phyloP scores from a whole-genome alignment of 2,329 filamentous ascomycete genomes.

The Botryotinia convoluta region DNA sequence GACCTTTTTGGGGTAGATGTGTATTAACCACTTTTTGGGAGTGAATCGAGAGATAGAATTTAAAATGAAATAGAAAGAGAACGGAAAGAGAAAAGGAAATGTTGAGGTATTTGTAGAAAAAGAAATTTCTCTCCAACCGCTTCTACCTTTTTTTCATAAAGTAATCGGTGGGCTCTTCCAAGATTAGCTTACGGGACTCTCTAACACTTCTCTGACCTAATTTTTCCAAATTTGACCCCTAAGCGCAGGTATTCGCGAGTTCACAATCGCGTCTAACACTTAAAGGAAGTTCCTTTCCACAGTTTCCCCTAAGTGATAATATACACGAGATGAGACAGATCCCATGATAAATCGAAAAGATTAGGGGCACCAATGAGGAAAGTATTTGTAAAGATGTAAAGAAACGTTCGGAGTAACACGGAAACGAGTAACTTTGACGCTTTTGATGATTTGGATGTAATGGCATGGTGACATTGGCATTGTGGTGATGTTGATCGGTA shows the following conservation, averaged over 20 bases:
- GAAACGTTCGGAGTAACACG: background rate
- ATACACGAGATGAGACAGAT: constrained; percentile 24
- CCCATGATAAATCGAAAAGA: constrained; percentile 7
- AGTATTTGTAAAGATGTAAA: constrained; percentile 5
- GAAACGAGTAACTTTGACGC: background rate
- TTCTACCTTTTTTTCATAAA: constrained; percentile 15
- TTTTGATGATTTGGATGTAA: constrained; percentile 1
- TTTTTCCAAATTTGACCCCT: constrained; percentile 21
- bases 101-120: constrained; percentile 6
- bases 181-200: constrained; percentile 5
- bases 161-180: constrained; percentile 10
- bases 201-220: background rate
- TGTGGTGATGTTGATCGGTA: background rate
- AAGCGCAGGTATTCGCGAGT: constrained; percentile 23
- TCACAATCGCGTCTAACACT: constrained; percentile 21
- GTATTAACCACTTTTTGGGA: background rate
- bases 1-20: background rate
- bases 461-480: background rate
- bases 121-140: background rate
- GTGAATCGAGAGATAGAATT: background rate
- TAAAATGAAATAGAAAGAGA: background rate
- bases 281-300: constrained; percentile 23
- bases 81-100: background rate
- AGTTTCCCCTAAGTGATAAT: constrained; percentile 31
- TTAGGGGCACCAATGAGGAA: constrained; percentile 13